phyloP scores from a whole-genome alignment of 176 grass and related monocot species.

The Metroxylon sagu region DNA sequence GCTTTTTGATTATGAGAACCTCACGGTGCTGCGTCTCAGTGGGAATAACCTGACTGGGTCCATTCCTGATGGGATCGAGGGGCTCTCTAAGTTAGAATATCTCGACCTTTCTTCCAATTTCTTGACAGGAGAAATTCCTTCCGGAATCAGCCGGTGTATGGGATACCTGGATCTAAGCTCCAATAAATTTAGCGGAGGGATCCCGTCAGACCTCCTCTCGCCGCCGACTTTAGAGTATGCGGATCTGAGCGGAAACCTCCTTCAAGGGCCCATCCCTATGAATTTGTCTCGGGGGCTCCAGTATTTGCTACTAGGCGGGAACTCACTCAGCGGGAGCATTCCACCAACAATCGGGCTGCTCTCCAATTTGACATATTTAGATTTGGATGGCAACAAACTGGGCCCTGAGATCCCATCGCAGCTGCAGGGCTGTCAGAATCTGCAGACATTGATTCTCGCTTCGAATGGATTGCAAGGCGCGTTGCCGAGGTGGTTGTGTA shows the following conservation, averaged over 20 bases:
- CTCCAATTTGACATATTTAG: slow-evolving; percentile 27
- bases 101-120: slow-evolving; percentile 47
- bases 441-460: slow-evolving; percentile 51
- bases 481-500: slow-evolving; percentile 23
- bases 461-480: slow-evolving; percentile 30
- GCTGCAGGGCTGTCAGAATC: slow-evolving; percentile 26
- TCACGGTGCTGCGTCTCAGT: slow-evolving; percentile 53
- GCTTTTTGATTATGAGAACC: slow-evolving; percentile 18
- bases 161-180: slow-evolving; percentile 82
- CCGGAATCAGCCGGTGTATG: too few relatives aligned
- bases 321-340: slow-evolving; percentile 30
- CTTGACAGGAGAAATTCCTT: slow-evolving; percentile 14
- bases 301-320: slow-evolving; percentile 35
- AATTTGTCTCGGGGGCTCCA: slow-evolving; percentile 29
- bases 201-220: slow-evolving; percentile 29
- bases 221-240: slow-evolving; percentile 14
- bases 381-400: slow-evolving; percentile 46
- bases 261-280: slow-evolving; percentile 16
- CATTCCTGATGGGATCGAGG: slow-evolving; percentile 12
- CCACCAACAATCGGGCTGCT: slow-evolving; percentile 16
- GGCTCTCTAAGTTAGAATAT: slow-evolving; percentile 27
- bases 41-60: slow-evolving; percentile 30
- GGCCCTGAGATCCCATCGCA: slow-evolving; percentile 10
- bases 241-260: slow-evolving; percentile 26
- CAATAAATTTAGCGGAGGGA: slow-evolving; percentile 25